A percentile compares a stretch with the other conserved stretches of the same genome.
Conservation (phyloP, 345 rosid species). For the Noccaea caerulescens region DNA sequence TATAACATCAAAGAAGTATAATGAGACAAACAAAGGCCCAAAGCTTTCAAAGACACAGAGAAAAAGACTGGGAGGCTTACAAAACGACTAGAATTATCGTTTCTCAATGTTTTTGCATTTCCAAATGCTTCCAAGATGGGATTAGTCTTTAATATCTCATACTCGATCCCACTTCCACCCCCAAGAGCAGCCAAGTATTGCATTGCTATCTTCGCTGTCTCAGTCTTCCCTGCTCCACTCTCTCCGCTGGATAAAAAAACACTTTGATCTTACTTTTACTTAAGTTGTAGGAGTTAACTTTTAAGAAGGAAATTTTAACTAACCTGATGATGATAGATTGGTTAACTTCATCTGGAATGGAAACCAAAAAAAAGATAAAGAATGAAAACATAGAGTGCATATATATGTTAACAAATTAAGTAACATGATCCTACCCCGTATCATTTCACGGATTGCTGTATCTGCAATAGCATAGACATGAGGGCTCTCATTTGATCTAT, state of each 20-base stretch:
- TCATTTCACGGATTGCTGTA: conserved; percentile 80
- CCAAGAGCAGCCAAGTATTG: conserved; percentile 99
- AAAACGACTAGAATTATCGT: conserved; percentile 97
- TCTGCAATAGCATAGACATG: conserved; percentile 83
- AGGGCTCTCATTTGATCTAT: conserved; percentile 57
- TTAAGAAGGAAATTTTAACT: conserved; percentile 35
- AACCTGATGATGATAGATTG: conserved; percentile 99
- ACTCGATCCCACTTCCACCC: conserved; percentile 98
- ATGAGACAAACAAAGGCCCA: conserved; percentile 19
- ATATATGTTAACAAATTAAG: conserved; percentile 8
- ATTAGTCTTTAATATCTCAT: conserved; percentile 94
- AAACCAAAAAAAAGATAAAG: conserved; percentile 37
- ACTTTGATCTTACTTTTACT: background rate
- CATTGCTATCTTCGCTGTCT: conserved; percentile 99
- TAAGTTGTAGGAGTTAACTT: conserved; percentile 13
- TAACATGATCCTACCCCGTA: conserved; percentile 65
- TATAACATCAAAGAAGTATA: conserved; percentile 21
- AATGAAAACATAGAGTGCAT: conserved; percentile 5
- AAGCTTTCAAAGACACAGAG: conserved; percentile 1
- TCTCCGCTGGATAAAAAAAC: conserved; percentile 74
- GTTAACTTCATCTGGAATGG: conserved; percentile 88
- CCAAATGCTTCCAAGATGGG: conserved; percentile 98
- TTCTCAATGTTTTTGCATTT: conserved; percentile 92
- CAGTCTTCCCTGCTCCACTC: conserved; percentile 99
- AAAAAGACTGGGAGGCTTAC: conserved; percentile 53